Evolutionary conservation across 208 protist genomes (phyloP), one percentile per base, ranked within the genome.

Genomic region (Wallacemonas sp.): DNA sequence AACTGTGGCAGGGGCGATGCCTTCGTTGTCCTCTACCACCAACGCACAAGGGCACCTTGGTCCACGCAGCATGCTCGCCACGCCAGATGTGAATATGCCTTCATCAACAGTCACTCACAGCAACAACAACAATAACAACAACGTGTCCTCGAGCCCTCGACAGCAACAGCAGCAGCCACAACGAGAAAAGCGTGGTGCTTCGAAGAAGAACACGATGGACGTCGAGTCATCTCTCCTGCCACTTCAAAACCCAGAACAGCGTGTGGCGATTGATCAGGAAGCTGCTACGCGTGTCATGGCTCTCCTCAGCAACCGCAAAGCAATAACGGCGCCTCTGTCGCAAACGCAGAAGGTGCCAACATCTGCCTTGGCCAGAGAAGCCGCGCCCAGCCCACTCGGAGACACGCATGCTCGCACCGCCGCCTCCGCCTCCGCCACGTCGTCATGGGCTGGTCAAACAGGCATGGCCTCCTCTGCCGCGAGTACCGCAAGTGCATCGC

Each of bases 21-120:
- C n/a, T n/a, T n/a, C n/a, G n/a, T n/a, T n/a, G n/a, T n/a, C 41
- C 3, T 24, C 59, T 22, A 24, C 59, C 6, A 11, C 30, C 22
- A 5, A 22, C 17, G 42, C 24, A 54, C 46, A 54, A 26, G 31
- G 24, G 17, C n/a, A 41, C 30, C 19, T 38, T 22, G 51, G 51
- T 2, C 51, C 51, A 9, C 51, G 51, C 51, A 58, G 51, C 30
- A 58, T 58, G 51, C 51, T 58, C 28, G 34, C 47, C 12, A 27
- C 12, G 12, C 47, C 47, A 5, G 24, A 19, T 19, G 9, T 5
- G 24, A 8, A 26, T 9, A 22, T n/a, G 44, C 44, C 44, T 14
- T 49, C 17, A 19, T n/a, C n/a, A n/a, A n/a, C n/a, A n/a, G n/a
- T n/a, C n/a, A 19, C n/a, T 12, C 15, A 49, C 42, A 12, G 42